Conservation (phyloP, 768 basidiomycete genomes). For the Kwoniella shandongensis region DNA sequence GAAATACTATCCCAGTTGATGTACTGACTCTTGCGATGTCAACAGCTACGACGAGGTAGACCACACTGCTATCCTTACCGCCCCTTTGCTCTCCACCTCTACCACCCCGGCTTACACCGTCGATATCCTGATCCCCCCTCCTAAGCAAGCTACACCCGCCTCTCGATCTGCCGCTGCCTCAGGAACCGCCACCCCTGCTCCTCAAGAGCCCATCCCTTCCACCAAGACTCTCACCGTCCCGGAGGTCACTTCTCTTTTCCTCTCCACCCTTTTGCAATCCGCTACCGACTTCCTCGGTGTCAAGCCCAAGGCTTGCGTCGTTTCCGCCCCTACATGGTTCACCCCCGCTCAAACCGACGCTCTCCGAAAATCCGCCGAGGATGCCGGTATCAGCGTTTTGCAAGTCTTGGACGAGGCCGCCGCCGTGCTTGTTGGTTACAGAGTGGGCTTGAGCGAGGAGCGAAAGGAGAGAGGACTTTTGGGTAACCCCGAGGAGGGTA, state of each 20-base stretch:
- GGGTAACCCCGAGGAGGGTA: slow-evolving; percentile 51
- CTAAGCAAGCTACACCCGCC: slow-evolving; percentile 53
- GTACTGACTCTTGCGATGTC: slow-evolving; percentile 1
- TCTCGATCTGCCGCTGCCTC: slow-evolving; percentile 57
- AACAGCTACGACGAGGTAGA: slow-evolving; percentile 50
- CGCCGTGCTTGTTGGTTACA: slow-evolving; percentile 63
- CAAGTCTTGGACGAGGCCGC: slow-evolving; percentile 86
- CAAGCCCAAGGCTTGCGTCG: slow-evolving; percentile 73
- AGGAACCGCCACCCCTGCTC: slow-evolving; percentile 56
- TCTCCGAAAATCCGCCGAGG: slow-evolving; percentile 69
- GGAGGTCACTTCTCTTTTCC: slow-evolving; percentile 81
- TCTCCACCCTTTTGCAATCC: slow-evolving; percentile 76
- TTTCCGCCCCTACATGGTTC: slow-evolving; percentile 78
- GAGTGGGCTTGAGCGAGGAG: slow-evolving; percentile 51
- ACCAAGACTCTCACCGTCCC: slow-evolving; percentile 72
- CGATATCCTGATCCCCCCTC: slow-evolving; percentile 73
- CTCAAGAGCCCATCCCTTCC: slow-evolving; percentile 60
- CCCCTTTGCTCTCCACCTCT: slow-evolving; percentile 66
- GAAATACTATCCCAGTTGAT: background rate
- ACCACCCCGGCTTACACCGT: slow-evolving; percentile 77
- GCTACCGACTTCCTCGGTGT: slow-evolving; percentile 85
- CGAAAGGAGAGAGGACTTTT: slow-evolving; percentile 49
- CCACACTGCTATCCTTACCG: slow-evolving; percentile 56
- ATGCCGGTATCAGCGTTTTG: slow-evolving; percentile 77
- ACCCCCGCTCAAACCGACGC: slow-evolving; percentile 67